Percentiles rank a stretch among this genome's conserved stretches.
Conservation (phyloP, 163 green algal species). For the Scenedesmus sp. region DNA sequence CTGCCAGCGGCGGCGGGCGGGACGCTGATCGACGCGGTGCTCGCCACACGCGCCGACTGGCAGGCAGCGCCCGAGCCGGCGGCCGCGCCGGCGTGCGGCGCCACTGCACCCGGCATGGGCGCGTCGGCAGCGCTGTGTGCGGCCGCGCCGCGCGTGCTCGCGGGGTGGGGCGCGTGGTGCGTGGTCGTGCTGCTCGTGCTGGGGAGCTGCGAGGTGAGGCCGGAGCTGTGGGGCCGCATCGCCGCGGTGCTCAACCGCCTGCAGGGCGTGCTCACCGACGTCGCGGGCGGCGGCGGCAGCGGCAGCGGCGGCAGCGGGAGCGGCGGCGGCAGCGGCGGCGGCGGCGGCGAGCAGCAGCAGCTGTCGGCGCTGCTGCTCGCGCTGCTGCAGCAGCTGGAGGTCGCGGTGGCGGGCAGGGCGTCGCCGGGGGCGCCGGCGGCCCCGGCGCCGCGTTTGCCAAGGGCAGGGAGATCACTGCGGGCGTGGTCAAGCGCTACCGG, state of each 20-base stretch:
- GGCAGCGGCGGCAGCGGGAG: not conserved
- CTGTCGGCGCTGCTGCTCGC: conserved; percentile 40
- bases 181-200: conserved; percentile 60
- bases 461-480: conserved; percentile 74
- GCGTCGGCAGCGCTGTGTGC: not conserved
- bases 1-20: conserved; percentile 8
- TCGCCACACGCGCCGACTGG: too few species aligned
- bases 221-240: conserved; percentile 79
- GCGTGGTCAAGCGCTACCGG: conserved; percentile 72
- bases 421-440: conserved; percentile 53
- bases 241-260: conserved; percentile 70
- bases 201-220: conserved; percentile 57
- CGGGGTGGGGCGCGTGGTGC: conserved; percentile 71
- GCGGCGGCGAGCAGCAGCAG: conserved; percentile 30
- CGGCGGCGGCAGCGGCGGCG: conserved; percentile 20
- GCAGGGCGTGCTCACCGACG: conserved; percentile 58
- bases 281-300: conserved; percentile 1
- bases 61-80: too few species aligned
- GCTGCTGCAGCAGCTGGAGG: conserved; percentile 53
- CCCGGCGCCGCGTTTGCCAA: conserved; percentile 69
- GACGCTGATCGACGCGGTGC: not conserved
- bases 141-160: conserved; percentile 38
- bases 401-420: conserved; percentile 40
- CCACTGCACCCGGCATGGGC: conserved; percentile 22
- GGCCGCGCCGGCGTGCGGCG: conserved; percentile 3